phyloP scores from a whole-genome alignment of 345 rosid species.

The Camelina sativa region DNA sequence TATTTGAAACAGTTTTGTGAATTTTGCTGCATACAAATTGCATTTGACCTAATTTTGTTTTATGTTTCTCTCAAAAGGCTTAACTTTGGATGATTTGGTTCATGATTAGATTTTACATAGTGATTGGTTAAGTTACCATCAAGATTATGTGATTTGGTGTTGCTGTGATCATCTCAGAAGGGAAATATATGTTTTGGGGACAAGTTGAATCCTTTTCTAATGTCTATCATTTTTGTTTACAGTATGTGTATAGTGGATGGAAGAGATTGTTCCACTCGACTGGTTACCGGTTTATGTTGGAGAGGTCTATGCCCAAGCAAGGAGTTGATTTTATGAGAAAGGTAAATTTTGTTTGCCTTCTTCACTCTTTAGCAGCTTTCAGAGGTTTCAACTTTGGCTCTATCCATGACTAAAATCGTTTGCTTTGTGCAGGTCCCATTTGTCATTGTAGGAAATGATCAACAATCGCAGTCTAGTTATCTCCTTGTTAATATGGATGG shows the following conservation, averaged over 20 bases:
- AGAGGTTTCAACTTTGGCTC: conserved; percentile 12
- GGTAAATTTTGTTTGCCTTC: conserved; percentile 46
- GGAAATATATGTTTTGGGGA: neutral
- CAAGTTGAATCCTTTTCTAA: conserved; percentile 11
- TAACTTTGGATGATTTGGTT: neutral
- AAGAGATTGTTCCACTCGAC: conserved; percentile 75
- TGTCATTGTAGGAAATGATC: conserved; percentile 64
- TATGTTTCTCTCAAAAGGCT: neutral
- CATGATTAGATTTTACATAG: neutral
- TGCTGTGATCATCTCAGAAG: neutral
- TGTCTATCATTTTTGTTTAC: neutral
- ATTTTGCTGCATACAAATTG: neutral
- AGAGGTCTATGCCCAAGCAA: conserved; percentile 71
- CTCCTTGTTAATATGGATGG: conserved; percentile 78
- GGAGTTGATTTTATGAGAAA: conserved; percentile 61
- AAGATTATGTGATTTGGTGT: neutral
- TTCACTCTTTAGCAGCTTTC: conserved; percentile 16
- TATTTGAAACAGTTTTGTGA: neutral
- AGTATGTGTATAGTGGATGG: conserved; percentile 93
- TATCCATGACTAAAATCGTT: conserved; percentile 12
- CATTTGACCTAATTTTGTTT: conserved; percentile 2
- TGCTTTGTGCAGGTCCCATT: conserved; percentile 77
- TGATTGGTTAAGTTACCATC: neutral
- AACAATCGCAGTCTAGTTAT: conserved; percentile 52
- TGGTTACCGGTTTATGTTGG: conserved; percentile 65